Evolutionary conservation across 371 early-diverging fungal genomes (phyloP).

Genomic region (Mortierella sp.): DNA sequence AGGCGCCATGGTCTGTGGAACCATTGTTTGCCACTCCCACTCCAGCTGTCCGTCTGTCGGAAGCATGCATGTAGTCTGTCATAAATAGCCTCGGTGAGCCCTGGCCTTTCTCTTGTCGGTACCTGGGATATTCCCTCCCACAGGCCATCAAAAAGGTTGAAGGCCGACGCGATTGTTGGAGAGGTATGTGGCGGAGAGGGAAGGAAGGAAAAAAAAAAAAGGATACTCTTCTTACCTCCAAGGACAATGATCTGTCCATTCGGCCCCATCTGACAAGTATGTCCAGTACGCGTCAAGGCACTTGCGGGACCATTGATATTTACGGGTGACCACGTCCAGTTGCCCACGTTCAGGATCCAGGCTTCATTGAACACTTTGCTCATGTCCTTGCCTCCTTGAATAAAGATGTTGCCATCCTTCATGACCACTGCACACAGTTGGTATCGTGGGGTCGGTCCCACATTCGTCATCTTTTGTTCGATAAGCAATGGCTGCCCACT

Average conservation of each 20-base stretch:
- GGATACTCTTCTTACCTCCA: constrained; percentile 29
- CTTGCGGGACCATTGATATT: constrained; percentile 7
- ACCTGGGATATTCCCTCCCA: no score
- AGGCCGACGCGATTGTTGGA: no score
- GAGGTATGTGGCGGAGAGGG: no score
- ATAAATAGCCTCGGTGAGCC: no score
- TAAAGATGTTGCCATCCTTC: constrained; percentile 28
- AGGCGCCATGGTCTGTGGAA: no score
- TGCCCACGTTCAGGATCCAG: constrained; percentile 30
- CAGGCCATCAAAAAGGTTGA: no score
- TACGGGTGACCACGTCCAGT: constrained; percentile 23
- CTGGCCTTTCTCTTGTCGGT: no score
- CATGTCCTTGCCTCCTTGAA: constrained; percentile 30
- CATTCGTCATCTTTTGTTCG: not conserved
- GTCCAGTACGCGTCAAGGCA: constrained; percentile 34
- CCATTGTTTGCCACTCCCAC: no score
- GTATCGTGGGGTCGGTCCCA: constrained; percentile 2
- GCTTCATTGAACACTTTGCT: constrained; percentile 19
- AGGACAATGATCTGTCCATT: constrained; percentile 40
- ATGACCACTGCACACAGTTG: constrained; percentile 20
- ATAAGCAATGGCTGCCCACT: not conserved
- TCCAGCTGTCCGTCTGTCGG: no score
- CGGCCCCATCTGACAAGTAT: constrained; percentile 39
- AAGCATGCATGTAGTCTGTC: no score
- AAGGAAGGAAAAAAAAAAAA: not conserved